Conservation (phyloP, 441 rosid species). For the Bruguiera hainesii region DNA sequence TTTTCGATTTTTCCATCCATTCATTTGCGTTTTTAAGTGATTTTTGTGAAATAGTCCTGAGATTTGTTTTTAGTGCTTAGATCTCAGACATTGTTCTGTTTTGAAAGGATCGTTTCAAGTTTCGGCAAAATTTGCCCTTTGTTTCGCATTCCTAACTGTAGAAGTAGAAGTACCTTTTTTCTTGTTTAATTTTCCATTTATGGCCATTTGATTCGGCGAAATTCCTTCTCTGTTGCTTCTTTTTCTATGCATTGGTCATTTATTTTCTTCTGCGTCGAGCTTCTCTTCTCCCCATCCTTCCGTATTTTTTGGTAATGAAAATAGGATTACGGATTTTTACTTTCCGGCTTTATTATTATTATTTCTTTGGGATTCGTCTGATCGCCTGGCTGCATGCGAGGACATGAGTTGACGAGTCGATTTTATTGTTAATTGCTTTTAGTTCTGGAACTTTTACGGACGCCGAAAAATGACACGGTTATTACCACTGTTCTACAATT, state of each 20-base stretch:
- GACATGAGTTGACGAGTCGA: neutral
- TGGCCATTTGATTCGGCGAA: conserved; percentile 10
- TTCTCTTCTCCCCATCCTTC: conserved; percentile 9
- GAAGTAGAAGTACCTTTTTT: conserved; percentile 7
- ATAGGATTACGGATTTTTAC: neutral
- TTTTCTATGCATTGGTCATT: neutral
- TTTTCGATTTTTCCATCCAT: neutral
- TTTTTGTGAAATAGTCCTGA: neutral
- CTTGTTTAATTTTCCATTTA: neutral
- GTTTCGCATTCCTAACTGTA: conserved; percentile 2
- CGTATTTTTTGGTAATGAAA: neutral
- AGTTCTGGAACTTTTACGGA: neutral
- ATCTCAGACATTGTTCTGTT: conserved; percentile 28
- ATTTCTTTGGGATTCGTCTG: conserved; percentile 1
- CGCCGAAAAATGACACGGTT: conserved; percentile 6
- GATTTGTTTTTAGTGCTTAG: conserved; percentile 12
- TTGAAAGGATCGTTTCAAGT: conserved; percentile 1
- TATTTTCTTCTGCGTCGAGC: neutral
- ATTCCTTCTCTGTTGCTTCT: conserved; percentile 1
- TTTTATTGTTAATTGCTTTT: conserved; percentile 1
- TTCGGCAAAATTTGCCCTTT: conserved; percentile 1
- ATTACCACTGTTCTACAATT: conserved; percentile 3
- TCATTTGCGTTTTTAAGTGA: neutral
- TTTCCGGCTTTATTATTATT: neutral
- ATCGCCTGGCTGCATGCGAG: conserved; percentile 15